Conservation (phyloP, 73 alveolate species). For the Paramecium caudatum region DNA sequence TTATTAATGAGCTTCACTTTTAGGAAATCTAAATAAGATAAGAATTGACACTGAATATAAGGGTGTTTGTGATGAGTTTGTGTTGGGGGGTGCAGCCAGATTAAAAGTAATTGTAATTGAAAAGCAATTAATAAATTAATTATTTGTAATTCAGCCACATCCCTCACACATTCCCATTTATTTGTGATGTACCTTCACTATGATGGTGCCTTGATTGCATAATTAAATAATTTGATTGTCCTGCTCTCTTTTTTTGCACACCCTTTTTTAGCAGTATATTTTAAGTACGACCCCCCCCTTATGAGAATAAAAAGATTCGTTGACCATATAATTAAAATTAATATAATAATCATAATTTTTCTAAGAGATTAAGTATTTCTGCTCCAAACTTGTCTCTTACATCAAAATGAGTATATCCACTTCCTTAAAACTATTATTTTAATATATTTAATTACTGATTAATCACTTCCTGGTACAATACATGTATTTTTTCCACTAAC, state of each 20-base stretch:
- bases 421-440: neutral
- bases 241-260: neutral
- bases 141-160: constrained; percentile 47
- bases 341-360: constrained; percentile 46
- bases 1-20: neutral
- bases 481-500: constrained; percentile 15
- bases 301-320: neutral
- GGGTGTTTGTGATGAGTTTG: constrained; percentile 29
- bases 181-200: constrained; percentile 16
- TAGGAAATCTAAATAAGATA: constrained; percentile 23
- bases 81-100: constrained; percentile 50
- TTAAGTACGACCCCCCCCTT: constrained; percentile 39
- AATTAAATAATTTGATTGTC: constrained; percentile 16
- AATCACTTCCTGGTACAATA: constrained; percentile 48
- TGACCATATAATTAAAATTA: neutral
- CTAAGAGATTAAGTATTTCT: constrained; percentile 15
- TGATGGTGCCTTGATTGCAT: constrained; percentile 4
- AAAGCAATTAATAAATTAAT: constrained; percentile 51
- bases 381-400: constrained; percentile 53
- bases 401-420: constrained; percentile 17
- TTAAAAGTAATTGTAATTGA: constrained; percentile 50
- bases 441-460: neutral
- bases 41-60: constrained; percentile 20
- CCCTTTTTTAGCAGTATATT: constrained; percentile 58
- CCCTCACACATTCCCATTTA: constrained; percentile 2